phyloP scores from a whole-genome alignment of 2,329 filamentous ascomycete genomes.

The Penicillium nordicum region DNA sequence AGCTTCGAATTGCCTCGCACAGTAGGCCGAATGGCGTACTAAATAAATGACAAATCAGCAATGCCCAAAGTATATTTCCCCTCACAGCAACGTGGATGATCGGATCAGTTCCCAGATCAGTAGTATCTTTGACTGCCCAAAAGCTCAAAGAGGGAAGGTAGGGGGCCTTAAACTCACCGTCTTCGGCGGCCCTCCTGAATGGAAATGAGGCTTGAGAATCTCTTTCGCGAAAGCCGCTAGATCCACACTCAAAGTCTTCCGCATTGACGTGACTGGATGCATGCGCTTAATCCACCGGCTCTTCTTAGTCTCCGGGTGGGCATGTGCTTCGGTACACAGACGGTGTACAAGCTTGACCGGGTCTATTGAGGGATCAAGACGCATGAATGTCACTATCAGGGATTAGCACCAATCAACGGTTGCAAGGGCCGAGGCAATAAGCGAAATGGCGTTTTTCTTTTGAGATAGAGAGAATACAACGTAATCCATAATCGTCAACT shows the following conservation, averaged over 20 bases:
- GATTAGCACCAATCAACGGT: constrained; percentile 23
- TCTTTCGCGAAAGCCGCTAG: constrained; percentile 55
- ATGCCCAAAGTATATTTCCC: neutral
- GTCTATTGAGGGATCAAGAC: constrained; percentile 54
- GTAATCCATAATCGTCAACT: constrained; percentile 8
- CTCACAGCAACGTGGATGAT: neutral
- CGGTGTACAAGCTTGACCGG: constrained; percentile 58
- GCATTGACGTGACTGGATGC: constrained; percentile 57
- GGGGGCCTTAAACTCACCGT: constrained; percentile 46
- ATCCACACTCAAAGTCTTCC: constrained; percentile 56
- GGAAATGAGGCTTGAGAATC: constrained; percentile 59
- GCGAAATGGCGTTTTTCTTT: constrained; percentile 3
- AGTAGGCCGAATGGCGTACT: constrained; percentile 63
- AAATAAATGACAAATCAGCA: constrained; percentile 8
- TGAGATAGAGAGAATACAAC: no score
- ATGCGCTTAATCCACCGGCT: constrained; percentile 59
- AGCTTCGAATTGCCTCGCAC: constrained; percentile 59
- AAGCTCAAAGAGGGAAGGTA: neutral
- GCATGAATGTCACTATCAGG: constrained; percentile 55
- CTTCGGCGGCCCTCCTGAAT: constrained; percentile 49
- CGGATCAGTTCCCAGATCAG: neutral
- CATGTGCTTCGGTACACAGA: constrained; percentile 56
- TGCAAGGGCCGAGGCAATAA: constrained; percentile 8
- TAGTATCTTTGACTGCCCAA: neutral
- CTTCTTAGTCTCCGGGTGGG: constrained; percentile 50